Base-by-base conservation (phyloP, 352 stramenopile genomes). In the Globisporangium uncinulatum region DNA sequence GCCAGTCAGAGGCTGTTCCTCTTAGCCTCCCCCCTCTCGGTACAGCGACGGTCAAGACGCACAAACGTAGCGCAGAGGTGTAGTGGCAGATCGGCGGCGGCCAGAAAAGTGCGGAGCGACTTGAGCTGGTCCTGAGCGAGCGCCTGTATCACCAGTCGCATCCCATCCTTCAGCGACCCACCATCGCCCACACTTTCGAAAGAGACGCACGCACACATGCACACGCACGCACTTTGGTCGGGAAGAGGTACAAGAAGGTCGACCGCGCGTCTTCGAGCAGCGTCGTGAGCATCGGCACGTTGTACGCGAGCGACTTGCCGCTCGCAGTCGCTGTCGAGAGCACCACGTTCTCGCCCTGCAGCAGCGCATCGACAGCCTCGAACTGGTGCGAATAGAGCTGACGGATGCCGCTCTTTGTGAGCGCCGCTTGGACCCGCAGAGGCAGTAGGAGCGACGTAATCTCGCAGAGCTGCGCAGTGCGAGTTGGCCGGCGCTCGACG, bases 291-390 rank as follows among this genome's bases (percentile, higher is more conserved):
- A 98, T 96, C 11, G 96, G 96, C 6, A 99, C 63, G 57, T 96
- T 94, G 76, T 98, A 99, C 24, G 96, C 94, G n/a, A 99, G 69
- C 8, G 87, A 98, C 70, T 99, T 99, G 3, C 97, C 97, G 44
- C 83, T 97, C 14, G 95, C 96, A 13, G 97, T 99, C 6, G 95
- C 87, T 24, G 97, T 99, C 9, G 90, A 97, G 29, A 99, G 74
- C 46, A 97, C 79, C 6, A 97, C 96, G 60, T 99, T 97, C 45
- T 86, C 70, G 41, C 86, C 90, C 24, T 72, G 56, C 37, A 89
- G 57, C 6, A 94, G 79, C 5, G 95, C 92, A 37, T 90, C 69
- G 65, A 99, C 98, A 14, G 80, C 72, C 1, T 76, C 69, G 50
- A 82, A 84, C 57, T 95, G 96, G 70, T 99, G 96, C 44, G 75